These are phyloP conservation scores for Eucalyptus marginata DNA, from an alignment of 345 rosid species.

Conservation along the genomic window DNA sequence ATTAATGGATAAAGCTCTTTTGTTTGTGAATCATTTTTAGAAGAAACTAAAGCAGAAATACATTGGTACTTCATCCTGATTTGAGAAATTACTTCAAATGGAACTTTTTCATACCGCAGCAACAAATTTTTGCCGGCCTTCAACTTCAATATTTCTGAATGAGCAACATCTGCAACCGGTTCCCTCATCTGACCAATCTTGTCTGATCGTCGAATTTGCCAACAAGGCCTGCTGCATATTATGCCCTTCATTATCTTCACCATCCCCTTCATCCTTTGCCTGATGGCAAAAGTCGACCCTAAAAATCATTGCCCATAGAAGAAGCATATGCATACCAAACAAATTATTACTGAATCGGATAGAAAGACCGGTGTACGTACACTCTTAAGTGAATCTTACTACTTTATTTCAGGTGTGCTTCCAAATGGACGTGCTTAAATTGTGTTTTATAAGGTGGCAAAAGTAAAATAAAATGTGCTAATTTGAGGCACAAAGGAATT, in stretches of 20 bases:
- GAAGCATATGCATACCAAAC: constrained; percentile 7
- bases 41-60: not conserved
- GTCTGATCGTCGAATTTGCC: constrained; percentile 4
- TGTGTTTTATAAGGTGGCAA: not conserved
- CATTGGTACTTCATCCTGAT: not conserved
- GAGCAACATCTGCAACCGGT: constrained; percentile 31
- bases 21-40: not conserved
- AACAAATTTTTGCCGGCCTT: constrained; percentile 49
- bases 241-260: constrained; percentile 32
- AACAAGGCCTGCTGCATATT: constrained; percentile 29
- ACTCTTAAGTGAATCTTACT: not conserved
- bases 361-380: not conserved
- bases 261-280: constrained; percentile 39
- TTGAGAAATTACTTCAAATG: not conserved
- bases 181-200: not conserved
- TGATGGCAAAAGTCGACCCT: constrained; percentile 81
- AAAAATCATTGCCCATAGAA: constrained; percentile 29
- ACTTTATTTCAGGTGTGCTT: not conserved
- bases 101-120: constrained; percentile 20
- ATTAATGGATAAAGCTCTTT: not conserved
- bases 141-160: constrained; percentile 32
- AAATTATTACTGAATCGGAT: not conserved
- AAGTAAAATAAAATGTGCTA: not conserved
- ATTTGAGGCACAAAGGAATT: not conserved
- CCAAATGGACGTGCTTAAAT: not conserved